A percentile compares a stretch with the other conserved stretches of the same genome.
phyloP scores from a whole-genome alignment of 768 basidiomycete genomes.

The Kwoniella sp. region DNA sequence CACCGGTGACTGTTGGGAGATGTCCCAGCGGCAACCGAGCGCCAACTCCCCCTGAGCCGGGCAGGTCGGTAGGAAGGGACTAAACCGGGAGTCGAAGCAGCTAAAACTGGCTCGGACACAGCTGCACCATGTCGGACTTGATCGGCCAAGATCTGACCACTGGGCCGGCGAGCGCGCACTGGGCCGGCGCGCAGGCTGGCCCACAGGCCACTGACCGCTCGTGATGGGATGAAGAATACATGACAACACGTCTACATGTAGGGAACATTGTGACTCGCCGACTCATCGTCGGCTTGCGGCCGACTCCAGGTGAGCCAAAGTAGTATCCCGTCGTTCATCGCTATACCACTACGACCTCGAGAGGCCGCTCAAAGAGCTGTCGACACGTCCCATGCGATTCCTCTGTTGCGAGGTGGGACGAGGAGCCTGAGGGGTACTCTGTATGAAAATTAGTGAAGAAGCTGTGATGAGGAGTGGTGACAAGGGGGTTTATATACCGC shows the following conservation, averaged over 20 bases:
- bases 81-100: no score
- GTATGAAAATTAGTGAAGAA: constrained; percentile 22
- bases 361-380: constrained; percentile 28
- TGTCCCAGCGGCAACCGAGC: no score
- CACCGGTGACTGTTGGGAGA: no score
- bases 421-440: constrained; percentile 32
- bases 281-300: constrained; percentile 12
- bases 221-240: constrained; percentile 43
- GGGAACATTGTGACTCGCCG: constrained; percentile 42
- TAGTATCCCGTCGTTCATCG: constrained; percentile 29
- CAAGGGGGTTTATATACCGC: background rate
- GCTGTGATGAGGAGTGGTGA: constrained; percentile 9
- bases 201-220: no score
- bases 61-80: no score
- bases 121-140: no score
- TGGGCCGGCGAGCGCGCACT: no score
- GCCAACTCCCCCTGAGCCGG: no score
- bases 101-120: no score
- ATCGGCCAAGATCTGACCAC: no score
- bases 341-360: constrained; percentile 18
- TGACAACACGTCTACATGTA: constrained; percentile 14
- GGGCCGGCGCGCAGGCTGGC: no score
- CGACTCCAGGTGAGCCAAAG: constrained; percentile 43
- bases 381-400: constrained; percentile 20
- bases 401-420: background rate